Conservation (phyloP, 2,329 filamentous ascomycete species). For the Pseudogymnoascus sp. region DNA sequence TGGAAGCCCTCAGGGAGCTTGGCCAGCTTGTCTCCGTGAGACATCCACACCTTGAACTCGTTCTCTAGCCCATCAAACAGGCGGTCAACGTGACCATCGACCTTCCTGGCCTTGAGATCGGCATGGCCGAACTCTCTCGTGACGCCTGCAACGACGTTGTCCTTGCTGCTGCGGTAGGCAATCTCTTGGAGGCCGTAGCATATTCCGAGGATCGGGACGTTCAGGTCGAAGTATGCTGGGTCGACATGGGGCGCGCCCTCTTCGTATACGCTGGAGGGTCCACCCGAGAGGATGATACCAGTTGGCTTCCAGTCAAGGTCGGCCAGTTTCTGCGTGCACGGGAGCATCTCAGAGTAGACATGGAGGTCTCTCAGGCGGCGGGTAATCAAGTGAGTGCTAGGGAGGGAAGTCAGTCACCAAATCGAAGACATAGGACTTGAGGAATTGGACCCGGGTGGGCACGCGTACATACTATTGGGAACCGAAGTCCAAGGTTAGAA, state of each 20-base stretch:
- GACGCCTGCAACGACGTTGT: constrained; percentile 58
- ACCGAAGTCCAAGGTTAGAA: constrained; percentile 64
- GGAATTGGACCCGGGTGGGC: constrained; percentile 5
- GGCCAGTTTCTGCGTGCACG: constrained; percentile 72
- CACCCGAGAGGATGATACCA: constrained; percentile 71
- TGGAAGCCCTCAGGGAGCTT: constrained; percentile 64
- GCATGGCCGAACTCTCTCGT: constrained; percentile 66
- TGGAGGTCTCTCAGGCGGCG: constrained; percentile 68
- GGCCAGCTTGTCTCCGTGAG: constrained; percentile 77
- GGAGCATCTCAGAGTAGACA: constrained; percentile 81
- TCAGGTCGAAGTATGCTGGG: constrained; percentile 69
- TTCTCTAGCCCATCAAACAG: constrained; percentile 72
- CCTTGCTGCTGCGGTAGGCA: constrained; percentile 56
- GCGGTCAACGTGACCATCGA: constrained; percentile 57
- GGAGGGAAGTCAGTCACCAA: constrained; percentile 43
- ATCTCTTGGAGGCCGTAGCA: constrained; percentile 56
- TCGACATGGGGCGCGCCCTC: constrained; percentile 70
- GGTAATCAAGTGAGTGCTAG: constrained; percentile 60
- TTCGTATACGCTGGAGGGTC: constrained; percentile 72
- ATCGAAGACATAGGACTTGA: neutral
- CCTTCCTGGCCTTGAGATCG: constrained; percentile 51
- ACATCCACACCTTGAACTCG: constrained; percentile 70
- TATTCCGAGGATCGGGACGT: constrained; percentile 45
- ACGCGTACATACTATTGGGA: constrained; percentile 15
- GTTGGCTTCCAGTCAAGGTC: constrained; percentile 73